These are phyloP conservation scores for Ceratocystis destructans DNA, from an alignment of 2,329 filamentous ascomycete genomes.

Conservation along the genomic window DNA sequence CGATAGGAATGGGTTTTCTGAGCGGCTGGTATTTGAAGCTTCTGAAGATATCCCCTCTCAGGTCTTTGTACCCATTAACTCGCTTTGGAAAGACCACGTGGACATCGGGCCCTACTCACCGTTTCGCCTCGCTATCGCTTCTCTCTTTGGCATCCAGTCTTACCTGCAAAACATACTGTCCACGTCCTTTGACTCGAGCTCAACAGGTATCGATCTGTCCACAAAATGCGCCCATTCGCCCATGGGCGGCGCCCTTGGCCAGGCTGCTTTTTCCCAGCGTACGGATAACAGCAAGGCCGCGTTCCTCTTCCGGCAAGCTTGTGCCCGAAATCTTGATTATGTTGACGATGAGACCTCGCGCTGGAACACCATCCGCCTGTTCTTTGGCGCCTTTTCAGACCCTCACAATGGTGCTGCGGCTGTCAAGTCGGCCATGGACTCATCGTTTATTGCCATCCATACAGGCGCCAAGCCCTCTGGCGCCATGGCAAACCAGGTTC, in stretches of 20 bases:
- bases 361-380: slow-evolving; percentile 13
- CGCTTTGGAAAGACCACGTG: neutral
- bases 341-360: neutral
- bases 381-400: slow-evolving; percentile 14
- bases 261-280: slow-evolving; percentile 3
- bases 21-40: slow-evolving; percentile 2
- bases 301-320: slow-evolving; percentile 14
- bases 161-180: slow-evolving; percentile 14
- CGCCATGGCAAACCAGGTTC: slow-evolving; percentile 11
- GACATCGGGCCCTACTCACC: slow-evolving; percentile 18
- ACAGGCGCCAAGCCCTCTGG: neutral
- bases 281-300: slow-evolving; percentile 14
- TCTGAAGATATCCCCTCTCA: neutral
- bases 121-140: slow-evolving; percentile 14
- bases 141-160: slow-evolving; percentile 13
- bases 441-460: slow-evolving; percentile 16
- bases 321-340: slow-evolving; percentile 11
- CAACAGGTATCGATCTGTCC: neutral
- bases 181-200: slow-evolving; percentile 10
- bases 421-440: slow-evolving; percentile 14
- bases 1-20: slow-evolving; percentile 2
- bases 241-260: slow-evolving; percentile 10
- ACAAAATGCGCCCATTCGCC: slow-evolving; percentile 12
- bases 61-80: slow-evolving; percentile 13
- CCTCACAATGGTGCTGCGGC: slow-evolving; percentile 1